Percentiles rank a stretch among this genome's conserved stretches.
Evolutionary conservation across 805 yeast genomes (phyloP).

Genomic region (Dipodascopsis uninucleata): DNA sequence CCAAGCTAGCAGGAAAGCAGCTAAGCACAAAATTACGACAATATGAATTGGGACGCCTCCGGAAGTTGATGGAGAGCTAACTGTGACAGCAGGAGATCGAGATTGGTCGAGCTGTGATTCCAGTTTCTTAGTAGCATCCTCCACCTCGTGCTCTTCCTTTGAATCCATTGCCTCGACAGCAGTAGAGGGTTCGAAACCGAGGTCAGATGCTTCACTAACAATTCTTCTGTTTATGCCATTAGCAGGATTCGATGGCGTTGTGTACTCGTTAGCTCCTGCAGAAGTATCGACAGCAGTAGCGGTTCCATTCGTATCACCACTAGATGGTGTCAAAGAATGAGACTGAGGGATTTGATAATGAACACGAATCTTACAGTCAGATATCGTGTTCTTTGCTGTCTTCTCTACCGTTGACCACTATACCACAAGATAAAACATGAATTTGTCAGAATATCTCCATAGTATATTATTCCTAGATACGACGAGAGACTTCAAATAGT

Average conservation of each 20-base stretch:
- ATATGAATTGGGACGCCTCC: slow-evolving; percentile 53
- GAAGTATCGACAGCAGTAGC: neutral
- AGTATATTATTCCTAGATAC: neutral
- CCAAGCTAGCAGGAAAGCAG: slow-evolving; percentile 65
- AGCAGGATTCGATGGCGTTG: slow-evolving; percentile 4
- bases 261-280: neutral
- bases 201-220: slow-evolving; percentile 17
- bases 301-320: neutral
- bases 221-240: slow-evolving; percentile 18
- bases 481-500: neutral
- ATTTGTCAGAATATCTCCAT: neutral
- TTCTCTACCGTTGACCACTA: slow-evolving; percentile 18
- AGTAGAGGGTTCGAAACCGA: slow-evolving; percentile 27
- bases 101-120: slow-evolving; percentile 15
- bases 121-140: slow-evolving; percentile 15
- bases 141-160: slow-evolving; percentile 14
- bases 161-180: slow-evolving; percentile 12
- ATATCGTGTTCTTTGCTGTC: slow-evolving; percentile 11
- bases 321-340: neutral
- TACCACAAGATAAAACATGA: neutral
- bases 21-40: slow-evolving; percentile 52
- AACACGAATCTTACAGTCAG: slow-evolving; percentile 21
- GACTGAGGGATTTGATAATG: slow-evolving; percentile 8
- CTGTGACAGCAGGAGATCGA: slow-evolving; percentile 3
- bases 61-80: slow-evolving; percentile 21